Base-by-base conservation (phyloP, 1,139 yeast species). In the Yamadazyma pseudoaaseri region DNA sequence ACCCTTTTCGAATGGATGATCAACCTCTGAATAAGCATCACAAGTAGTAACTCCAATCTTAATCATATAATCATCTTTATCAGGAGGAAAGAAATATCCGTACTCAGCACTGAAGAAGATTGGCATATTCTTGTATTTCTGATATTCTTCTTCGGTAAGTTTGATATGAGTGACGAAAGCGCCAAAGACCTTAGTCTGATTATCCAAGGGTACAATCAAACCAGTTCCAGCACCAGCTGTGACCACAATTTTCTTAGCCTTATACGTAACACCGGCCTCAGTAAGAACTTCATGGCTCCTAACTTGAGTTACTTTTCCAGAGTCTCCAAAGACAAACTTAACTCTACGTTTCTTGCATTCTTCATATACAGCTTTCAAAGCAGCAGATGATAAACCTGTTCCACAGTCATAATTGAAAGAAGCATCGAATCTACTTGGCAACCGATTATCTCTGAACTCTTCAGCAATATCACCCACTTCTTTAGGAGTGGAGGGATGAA, bases 81-180 rank as follows among this genome's bases (percentile, higher is more conserved):
- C 78, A 3, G 58, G 51, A 24, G 49, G 56, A 29, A 52, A 52
- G 40, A 70, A 70, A 45, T 71, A 73, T 0, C 79, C 79, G 41
- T 58, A 48, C 35, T 67, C 70, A 6, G 74, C 61, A 44, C 62
- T 62, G 36, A 63, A 62, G 15, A 64, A 42, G 18, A 64, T 51
- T 5, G 70, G 65, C 39, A 59, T 56, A 30, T 58, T 45, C 31
- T 55, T 60, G 33, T 51, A 59, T 25, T 40, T 43, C 16, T 52
- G 52, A 35, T 48, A 60, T 40, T 63, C 69, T 17, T 41, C 37
- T 4, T 43, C 44, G 2, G 57, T 53, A 22, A 64, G 40, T 37
- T 49, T 39, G 15, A 64, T 55, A 38, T 62, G 68, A 7, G 63
- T 54, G 8, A 64, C 65, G 42, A 61, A 62, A 20, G 59, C 43